phyloP scores from a whole-genome alignment of 805 yeast species.

The Soucietia sequanensis region DNA sequence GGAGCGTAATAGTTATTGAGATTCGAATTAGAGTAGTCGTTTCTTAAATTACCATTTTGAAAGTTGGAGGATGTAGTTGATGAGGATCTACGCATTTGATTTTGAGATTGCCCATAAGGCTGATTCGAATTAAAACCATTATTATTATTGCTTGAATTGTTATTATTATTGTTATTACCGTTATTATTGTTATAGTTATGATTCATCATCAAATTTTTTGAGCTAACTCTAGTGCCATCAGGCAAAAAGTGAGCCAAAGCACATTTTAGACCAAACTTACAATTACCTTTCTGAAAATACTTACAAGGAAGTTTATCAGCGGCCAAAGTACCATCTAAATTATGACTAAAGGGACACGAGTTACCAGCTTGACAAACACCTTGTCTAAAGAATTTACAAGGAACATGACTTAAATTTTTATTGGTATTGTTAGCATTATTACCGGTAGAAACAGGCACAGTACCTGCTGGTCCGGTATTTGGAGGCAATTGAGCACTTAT shows the following conservation, averaged over 20 bases:
- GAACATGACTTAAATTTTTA: conserved; percentile 83
- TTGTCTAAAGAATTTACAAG: conserved; percentile 89
- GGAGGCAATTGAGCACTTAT: conserved; percentile 32
- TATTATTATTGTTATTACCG: neutral
- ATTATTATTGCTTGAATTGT: conserved; percentile 3
- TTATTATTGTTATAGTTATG: conserved; percentile 2
- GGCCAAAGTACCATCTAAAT: conserved; percentile 51
- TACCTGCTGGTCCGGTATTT: conserved; percentile 36
- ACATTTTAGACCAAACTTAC: conserved; percentile 92
- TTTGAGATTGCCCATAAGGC: neutral
- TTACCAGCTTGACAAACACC: conserved; percentile 95
- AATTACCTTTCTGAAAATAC: conserved; percentile 93
- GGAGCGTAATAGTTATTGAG: too few species aligned
- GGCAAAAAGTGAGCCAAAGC: conserved; percentile 90
- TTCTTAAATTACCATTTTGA: too few species aligned
- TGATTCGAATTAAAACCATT: conserved; percentile 4
- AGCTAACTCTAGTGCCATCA: conserved; percentile 80
- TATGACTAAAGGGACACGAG: conserved; percentile 89
- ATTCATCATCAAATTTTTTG: conserved; percentile 18
- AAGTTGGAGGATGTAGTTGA: too few species aligned
- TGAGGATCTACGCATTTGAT: too few species aligned
- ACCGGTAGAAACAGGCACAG: conserved; percentile 15
- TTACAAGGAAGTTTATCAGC: conserved; percentile 74
- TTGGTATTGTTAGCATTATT: conserved; percentile 10
- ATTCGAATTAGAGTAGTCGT: too few species aligned